Conservation (phyloP, 305 asterid species). For the Salvia sclarea region DNA sequence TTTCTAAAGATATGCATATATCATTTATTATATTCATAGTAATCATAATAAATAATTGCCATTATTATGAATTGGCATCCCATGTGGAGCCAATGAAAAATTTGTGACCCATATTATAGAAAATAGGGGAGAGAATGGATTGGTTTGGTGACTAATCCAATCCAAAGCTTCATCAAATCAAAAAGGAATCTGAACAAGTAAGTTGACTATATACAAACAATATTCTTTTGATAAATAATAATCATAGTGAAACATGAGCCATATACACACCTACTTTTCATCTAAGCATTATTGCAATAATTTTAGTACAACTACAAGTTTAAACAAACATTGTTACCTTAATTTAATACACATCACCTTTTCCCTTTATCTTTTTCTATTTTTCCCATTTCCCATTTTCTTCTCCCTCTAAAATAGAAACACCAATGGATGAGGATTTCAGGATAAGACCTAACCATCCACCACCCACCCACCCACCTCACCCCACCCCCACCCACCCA, state of each 20-base stretch:
- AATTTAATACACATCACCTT: background rate
- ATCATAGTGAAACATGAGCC: slow-evolving; percentile 21
- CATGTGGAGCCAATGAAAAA: too few relatives aligned
- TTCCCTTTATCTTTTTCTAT: too few relatives aligned
- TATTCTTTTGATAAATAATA: slow-evolving; percentile 9
- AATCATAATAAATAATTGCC: too few relatives aligned
- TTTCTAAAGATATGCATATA: too few relatives aligned
- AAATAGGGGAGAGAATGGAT: background rate
- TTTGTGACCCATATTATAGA: background rate
- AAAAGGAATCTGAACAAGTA: slow-evolving; percentile 23
- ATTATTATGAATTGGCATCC: too few relatives aligned
- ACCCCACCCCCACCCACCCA: slow-evolving; percentile 18
- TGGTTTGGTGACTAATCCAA: slow-evolving; percentile 13
- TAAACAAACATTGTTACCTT: slow-evolving; percentile 29
- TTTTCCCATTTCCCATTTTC: background rate
- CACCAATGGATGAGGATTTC: slow-evolving; percentile 50
- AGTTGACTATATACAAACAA: slow-evolving; percentile 32
- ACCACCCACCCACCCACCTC: background rate
- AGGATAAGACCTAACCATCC: slow-evolving; percentile 65
- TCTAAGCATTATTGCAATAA: slow-evolving; percentile 27
- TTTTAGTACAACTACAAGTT: slow-evolving; percentile 11
- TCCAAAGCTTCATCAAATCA: background rate
- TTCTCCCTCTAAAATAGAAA: slow-evolving; percentile 27
- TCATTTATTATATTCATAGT: too few relatives aligned
- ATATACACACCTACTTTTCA: slow-evolving; percentile 31